Conservation (phyloP, 176 grass and related monocot genomes). For the Guadua angustifolia region DNA sequence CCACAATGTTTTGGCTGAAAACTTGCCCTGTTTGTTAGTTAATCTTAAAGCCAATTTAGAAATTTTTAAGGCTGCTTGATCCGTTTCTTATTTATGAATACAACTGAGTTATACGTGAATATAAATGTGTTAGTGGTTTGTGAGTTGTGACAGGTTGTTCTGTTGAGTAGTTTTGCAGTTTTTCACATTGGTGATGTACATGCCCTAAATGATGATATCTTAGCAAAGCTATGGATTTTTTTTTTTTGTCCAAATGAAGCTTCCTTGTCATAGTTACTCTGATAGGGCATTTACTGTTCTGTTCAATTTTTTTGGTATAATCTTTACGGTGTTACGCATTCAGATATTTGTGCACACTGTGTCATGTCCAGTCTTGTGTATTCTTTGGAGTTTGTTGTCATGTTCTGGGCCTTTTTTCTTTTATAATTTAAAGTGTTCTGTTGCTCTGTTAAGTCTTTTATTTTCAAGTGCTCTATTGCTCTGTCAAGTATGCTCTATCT, state of each 20-base stretch:
- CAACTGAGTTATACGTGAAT: background rate
- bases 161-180: background rate
- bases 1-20: background rate
- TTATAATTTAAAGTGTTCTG: background rate
- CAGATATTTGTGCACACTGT: background rate
- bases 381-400: background rate
- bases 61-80: background rate
- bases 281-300: constrained; percentile 46
- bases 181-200: background rate
- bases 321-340: background rate
- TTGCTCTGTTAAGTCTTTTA: background rate
- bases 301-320: constrained; percentile 1
- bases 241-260: constrained; percentile 48
- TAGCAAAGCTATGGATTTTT: constrained; percentile 48
- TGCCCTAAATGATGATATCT: constrained; percentile 49
- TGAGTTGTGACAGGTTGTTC: background rate
- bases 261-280: constrained; percentile 64
- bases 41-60: background rate
- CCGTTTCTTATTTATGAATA: background rate
- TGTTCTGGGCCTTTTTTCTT: background rate
- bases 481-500: no score
- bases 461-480: no score
- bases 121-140: background rate
- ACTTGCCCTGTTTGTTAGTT: background rate
- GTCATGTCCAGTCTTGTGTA: background rate